These are phyloP conservation scores for Solanum virginianum DNA, from an alignment of 257 asterid genomes.

Conservation along the genomic window DNA sequence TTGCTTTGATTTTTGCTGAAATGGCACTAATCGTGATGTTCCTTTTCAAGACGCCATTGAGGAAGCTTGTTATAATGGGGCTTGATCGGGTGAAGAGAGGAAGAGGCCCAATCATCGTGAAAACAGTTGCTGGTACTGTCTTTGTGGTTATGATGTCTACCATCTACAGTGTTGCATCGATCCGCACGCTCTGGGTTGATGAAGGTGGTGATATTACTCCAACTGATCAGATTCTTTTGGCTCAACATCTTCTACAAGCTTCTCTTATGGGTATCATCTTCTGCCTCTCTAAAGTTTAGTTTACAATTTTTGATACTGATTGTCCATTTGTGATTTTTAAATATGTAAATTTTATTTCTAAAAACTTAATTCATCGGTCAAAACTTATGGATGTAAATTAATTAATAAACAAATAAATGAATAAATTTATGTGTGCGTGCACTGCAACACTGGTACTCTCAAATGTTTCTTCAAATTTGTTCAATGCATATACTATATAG, in stretches of 20 bases:
- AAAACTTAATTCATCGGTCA: neutral
- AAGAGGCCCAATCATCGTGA: slow-evolving; percentile 57
- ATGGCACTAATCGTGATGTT: slow-evolving; percentile 62
- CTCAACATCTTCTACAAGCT: slow-evolving; percentile 68
- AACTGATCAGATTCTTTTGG: slow-evolving; percentile 75
- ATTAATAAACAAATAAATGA: neutral
- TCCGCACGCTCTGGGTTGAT: slow-evolving; percentile 50
- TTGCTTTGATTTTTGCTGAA: slow-evolving; percentile 50
- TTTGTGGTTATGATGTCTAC: slow-evolving; percentile 53
- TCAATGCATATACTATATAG: neutral
- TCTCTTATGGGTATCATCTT: slow-evolving; percentile 69
- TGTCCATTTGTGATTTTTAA: neutral
- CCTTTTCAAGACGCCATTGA: slow-evolving; percentile 76
- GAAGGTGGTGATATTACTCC: slow-evolving; percentile 57
- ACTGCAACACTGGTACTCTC: neutral
- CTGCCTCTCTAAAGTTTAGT: neutral
- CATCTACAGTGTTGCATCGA: slow-evolving; percentile 43
- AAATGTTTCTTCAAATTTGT: neutral
- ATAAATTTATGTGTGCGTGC: neutral
- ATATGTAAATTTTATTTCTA: neutral
- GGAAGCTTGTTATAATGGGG: slow-evolving; percentile 71
- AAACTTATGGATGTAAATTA: neutral
- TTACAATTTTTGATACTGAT: neutral
- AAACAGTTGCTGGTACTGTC: slow-evolving; percentile 51
- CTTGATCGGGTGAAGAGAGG: slow-evolving; percentile 81